Conservation (phyloP, 352 stramenopile genomes). For the Pythium guiyangense region DNA sequence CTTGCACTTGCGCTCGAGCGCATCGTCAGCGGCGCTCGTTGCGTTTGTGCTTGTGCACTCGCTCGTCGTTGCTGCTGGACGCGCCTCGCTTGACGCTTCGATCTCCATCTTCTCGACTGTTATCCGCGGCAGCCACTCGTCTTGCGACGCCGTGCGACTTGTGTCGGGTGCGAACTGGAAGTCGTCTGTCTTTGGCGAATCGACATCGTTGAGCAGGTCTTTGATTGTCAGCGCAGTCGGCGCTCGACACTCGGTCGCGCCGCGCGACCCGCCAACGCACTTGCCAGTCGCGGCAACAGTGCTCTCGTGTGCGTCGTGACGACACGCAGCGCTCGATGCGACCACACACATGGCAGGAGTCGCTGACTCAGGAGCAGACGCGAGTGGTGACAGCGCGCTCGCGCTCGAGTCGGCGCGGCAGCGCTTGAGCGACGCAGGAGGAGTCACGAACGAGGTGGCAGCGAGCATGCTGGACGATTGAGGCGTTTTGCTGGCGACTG, state of each 20-base stretch:
- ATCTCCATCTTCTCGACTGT: conserved; percentile 12
- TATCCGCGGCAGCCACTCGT: conserved; percentile 4
- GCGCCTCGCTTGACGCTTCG: conserved; percentile 1
- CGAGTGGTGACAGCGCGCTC: conserved; percentile 15
- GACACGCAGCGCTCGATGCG: neutral
- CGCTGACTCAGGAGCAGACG: conserved; percentile 15
- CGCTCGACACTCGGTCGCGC: conserved; percentile 5
- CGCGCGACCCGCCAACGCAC: neutral
- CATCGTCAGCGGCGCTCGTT: conserved; percentile 2
- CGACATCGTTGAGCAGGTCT: conserved; percentile 11
- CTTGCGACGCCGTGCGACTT: neutral
- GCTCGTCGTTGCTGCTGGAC: conserved; percentile 3
- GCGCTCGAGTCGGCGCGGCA: conserved; percentile 19
- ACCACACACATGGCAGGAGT: conserved; percentile 8
- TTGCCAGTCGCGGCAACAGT: neutral
- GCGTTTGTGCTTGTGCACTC: neutral
- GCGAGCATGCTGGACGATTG: neutral
- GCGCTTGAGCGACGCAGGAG: conserved; percentile 29
- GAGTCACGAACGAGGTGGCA: neutral
- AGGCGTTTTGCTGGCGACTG: neutral
- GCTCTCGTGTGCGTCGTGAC: conserved; percentile 3
- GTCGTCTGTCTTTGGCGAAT: neutral
- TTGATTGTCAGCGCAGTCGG: conserved; percentile 6
- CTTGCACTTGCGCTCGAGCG: conserved; percentile 52
- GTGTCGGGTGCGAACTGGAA: neutral